Base-by-base conservation (phyloP, 2,329 filamentous ascomycete species). In the Biscogniauxia marginata region DNA sequence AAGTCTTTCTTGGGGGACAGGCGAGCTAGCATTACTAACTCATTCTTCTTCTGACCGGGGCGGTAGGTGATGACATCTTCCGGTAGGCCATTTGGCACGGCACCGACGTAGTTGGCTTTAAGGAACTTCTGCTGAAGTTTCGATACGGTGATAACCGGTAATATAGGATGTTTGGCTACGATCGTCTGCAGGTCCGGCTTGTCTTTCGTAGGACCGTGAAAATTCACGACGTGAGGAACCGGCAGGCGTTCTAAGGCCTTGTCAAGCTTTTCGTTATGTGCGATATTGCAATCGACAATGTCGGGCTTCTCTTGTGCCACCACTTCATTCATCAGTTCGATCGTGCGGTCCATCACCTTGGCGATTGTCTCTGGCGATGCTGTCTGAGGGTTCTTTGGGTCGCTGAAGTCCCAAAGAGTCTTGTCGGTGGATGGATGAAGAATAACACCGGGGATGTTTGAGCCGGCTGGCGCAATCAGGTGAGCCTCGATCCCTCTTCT, bases 271-370 rank as follows among this genome's bases (percentile, higher is more conserved):
- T 18, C n/a, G 7, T 46, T 16, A 20, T 53, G 50, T 4, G 50
- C 50, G 18, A 53, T 47, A 7, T 47, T 22, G 25, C 50, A 53
- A 39, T 53, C 50, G 22, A 53, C 30, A 11, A 53, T 9, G 18
- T 52, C 34, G 34, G 43, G 43, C 19, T 44, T 39, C 7, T 16
- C 7, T 13, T 52, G 13, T 19, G 8, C 39, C n/a, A 16, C 23
- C 5, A 20, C 7, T 20, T 52, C 6, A 3, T 21, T 16, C 18
- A 46, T 19, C 20, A 45, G 16, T 24, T 34, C 25, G n/a, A 44
- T 44, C 7, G 49, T 51, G 19, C n/a, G 25, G 5, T 8, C 13
- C 13, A 20, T 19, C 20, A 23, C 23, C 16, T 30, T 9, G 2
- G 16, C 7, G 2, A 9, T 11, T 23, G 7, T 25, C 4, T 51